Evolutionary conservation across 148 eudicot genomes (phyloP).

Genomic region (Chenopodium berlandieri): DNA sequence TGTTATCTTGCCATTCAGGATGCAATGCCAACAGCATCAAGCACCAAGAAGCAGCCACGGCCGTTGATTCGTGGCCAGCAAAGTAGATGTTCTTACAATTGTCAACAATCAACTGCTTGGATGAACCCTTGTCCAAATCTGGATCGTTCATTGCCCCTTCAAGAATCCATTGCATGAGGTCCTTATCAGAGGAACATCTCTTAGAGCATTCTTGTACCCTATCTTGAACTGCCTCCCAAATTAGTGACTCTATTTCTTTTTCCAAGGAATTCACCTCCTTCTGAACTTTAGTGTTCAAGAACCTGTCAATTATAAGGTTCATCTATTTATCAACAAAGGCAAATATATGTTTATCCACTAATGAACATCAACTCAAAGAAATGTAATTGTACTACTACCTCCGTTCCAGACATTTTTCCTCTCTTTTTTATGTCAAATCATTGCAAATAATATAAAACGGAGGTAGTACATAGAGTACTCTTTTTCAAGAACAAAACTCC

Average conservation of each 20-base stretch:
- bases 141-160: conserved; percentile 55
- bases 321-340: background rate
- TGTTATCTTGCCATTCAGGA: conserved; percentile 72
- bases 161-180: conserved; percentile 63
- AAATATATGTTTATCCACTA: background rate
- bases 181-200: conserved; percentile 38
- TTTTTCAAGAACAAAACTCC: background rate
- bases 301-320: conserved; percentile 9
- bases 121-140: conserved; percentile 37
- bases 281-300: conserved; percentile 31
- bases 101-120: conserved; percentile 64
- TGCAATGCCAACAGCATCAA: conserved; percentile 67
- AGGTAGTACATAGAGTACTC: no score
- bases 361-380: background rate
- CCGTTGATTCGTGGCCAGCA: conserved; percentile 88
- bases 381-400: no score
- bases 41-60: conserved; percentile 86
- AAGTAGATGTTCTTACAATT: conserved; percentile 90
- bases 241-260: conserved; percentile 59
- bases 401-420: no score
- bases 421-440: no score
- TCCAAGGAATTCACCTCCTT: conserved; percentile 52
- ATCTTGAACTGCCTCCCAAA: conserved; percentile 66
- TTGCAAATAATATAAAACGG: no score
- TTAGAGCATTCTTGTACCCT: conserved; percentile 42